Base-by-base conservation (phyloP, 352 stramenopile species). In the Phytophthora quininea region DNA sequence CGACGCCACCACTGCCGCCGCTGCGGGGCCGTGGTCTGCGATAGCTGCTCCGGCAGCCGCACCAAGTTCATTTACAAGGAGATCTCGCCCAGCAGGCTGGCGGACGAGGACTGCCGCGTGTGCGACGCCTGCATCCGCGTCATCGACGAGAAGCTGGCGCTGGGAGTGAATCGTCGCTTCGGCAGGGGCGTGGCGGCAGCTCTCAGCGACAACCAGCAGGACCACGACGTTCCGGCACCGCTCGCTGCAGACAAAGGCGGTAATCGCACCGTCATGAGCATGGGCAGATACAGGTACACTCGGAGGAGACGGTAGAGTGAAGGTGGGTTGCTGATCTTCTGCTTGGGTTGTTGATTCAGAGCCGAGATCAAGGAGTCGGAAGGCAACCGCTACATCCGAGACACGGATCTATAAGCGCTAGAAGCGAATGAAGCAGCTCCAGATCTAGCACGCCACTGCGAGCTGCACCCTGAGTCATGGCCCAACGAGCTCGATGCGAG, bases 291-390 rank as follows among this genome's bases (percentile, higher is more conserved):
- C 72, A 83, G 88, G 88, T 93, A 70, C 19, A 38, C 43, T 49
- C 14, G 43, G 29, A 15, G 33, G 30, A 32, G n/a, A n/a, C 15
- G 4, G 38, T 33, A 6, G 32, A 50, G 32, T 53, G 10, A 29
- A 58, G 62, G n/a, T 62, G n/a, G n/a, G 33, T 11, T 40, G 27
- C 53, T 10, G 11, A 37, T 29, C 37, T 27, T 55, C 29, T 40
- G 43, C 14, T 7, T 55, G 37, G 2, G 24, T 40, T 30, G 24
- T 24, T 24, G 19, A 24, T 24, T 24, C 46, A 96, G 88, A 58
- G 88, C 88, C 38, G 88, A 96, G 62, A 96, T 96, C 79, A 96
- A 93, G 52, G 88, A 96, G 60, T 94, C 86, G 55, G 88, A 96
- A 74, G 88, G 88, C 63, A 96, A 96, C 56, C 83, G 88, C 31